Base-by-base conservation (phyloP, 2,329 filamentous ascomycete genomes). In the Zarea fungicola region DNA sequence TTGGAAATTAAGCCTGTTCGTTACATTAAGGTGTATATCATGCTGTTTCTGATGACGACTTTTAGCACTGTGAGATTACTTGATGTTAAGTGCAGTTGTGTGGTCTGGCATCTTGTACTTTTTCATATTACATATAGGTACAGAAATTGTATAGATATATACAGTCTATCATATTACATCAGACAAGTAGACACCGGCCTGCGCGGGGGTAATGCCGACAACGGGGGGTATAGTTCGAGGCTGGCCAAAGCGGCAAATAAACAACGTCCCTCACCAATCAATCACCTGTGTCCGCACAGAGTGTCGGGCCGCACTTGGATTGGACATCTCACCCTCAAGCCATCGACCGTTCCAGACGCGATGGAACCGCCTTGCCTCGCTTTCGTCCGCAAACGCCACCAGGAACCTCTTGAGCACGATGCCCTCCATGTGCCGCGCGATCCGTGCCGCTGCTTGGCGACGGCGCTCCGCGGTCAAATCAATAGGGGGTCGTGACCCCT, bases 301-400 rank as follows among this genome's bases (percentile, higher is more conserved):
- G 37, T 41, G 34, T 23, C 43, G 31, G 32, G 31, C n/a, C 29
- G 22, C 22, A n/a, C 28, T 25, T 5, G 6, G 43, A 3, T 25
- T 23, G 23, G 44, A 29, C 10, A 7, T 47, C 6, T 40, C 53
- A 19, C 48, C 54, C 6, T 54, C 53, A 5, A 70, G 45, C 40
- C 55, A 58, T 22, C 64, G 64, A 42, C 62, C 59, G 46, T 73
- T 71, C 70, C 70, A 73, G 42, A 54, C 54, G n/a, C 69, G 63
- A 37, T 70, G 64, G 49, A 73, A 72, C 13, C 68, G 60, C 52
- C 65, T 60, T 2, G 68, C 70, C 36, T 67, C 63, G 18, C 52
- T 51, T 3, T 62, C 57, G 26, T 60, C 59, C 14, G 58, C 53
- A 48, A 62, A 69, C 3, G 61, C 58, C 8, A 71, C 40, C 23